Conservation (phyloP, 441 rosid species). For the Pelargonium australe region DNA sequence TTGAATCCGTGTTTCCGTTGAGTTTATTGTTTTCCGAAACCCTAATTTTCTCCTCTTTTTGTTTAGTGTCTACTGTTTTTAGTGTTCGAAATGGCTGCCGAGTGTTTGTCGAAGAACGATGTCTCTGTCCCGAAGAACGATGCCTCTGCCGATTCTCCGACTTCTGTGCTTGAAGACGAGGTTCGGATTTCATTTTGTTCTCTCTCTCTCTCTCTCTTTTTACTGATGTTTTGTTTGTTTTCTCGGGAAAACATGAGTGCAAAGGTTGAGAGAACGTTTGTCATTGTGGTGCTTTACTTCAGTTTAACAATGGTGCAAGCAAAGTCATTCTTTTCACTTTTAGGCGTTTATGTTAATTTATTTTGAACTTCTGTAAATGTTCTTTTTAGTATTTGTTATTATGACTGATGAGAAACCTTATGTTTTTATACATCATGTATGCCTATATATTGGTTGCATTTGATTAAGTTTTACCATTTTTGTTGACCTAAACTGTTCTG, state of each 20-base stretch:
- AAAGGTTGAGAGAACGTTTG: neutral
- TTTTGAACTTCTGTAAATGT: too few relatives aligned
- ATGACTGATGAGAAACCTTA: too few relatives aligned
- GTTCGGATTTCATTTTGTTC: slow-evolving; percentile 26
- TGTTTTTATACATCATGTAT: too few relatives aligned
- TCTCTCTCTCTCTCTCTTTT: too few relatives aligned
- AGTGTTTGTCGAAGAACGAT: slow-evolving; percentile 16
- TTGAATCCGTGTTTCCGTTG: neutral
- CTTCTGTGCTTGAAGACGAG: slow-evolving; percentile 89
- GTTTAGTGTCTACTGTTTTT: slow-evolving; percentile 9
- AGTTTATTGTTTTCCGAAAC: slow-evolving; percentile 9
- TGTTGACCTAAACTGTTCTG: too few relatives aligned
- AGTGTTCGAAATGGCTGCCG: slow-evolving; percentile 35
- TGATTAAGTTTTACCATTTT: too few relatives aligned
- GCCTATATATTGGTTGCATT: too few relatives aligned
- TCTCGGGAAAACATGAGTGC: neutral
- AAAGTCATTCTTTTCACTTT: too few relatives aligned
- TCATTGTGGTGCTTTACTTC: too few relatives aligned
- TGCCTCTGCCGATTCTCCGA: slow-evolving; percentile 62
- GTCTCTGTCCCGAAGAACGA: slow-evolving; percentile 30
- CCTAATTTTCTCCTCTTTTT: slow-evolving; percentile 7
- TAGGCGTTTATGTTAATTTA: too few relatives aligned
- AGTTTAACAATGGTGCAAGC: too few relatives aligned
- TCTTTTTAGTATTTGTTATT: too few relatives aligned
- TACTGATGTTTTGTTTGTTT: neutral